phyloP scores from a whole-genome alignment of 768 basidiomycete species.

The Exidia glandulosa region DNA sequence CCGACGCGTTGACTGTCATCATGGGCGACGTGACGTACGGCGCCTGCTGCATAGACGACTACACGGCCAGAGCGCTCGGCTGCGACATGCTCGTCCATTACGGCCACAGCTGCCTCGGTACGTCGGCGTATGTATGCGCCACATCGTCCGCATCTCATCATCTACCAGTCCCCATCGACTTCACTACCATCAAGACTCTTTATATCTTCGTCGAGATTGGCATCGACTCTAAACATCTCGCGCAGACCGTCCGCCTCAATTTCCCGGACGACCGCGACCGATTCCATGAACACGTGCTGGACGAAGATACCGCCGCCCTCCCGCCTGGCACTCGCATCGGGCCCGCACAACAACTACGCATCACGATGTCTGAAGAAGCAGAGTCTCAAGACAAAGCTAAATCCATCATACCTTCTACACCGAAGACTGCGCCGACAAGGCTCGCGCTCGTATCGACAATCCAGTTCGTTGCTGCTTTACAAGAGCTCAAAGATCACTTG shows the following conservation, averaged over 20 bases:
- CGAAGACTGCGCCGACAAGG: constrained; percentile 39
- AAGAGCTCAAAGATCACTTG: constrained; percentile 74
- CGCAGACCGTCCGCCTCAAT: constrained; percentile 76
- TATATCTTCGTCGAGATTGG: constrained; percentile 97
- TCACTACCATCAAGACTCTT: constrained; percentile 86
- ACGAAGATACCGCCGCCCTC: constrained; percentile 33
- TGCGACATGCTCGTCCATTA: constrained; percentile 99
- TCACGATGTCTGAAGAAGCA: constrained; percentile 48
- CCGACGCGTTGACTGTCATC: constrained; percentile 74
- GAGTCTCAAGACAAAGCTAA: constrained; percentile 1
- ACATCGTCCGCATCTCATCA: not conserved
- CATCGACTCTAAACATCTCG: constrained; percentile 78
- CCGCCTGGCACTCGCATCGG: constrained; percentile 35
- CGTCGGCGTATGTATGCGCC: constrained; percentile 14
- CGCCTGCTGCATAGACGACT: constrained; percentile 97
- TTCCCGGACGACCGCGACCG: constrained; percentile 64
- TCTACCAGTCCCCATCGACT: constrained; percentile 78
- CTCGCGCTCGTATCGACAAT: constrained; percentile 94
- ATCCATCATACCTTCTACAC: not conserved
- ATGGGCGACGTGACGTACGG: constrained; percentile 99
- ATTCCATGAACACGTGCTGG: constrained; percentile 57
- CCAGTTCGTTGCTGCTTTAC: constrained; percentile 90
- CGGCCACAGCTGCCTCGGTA: constrained; percentile 94
- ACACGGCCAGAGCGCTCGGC: constrained; percentile 87
- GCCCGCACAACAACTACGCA: constrained; percentile 38